A percentile compares a stretch with the other conserved stretches of the same genome.
Evolutionary conservation across 257 asterid genomes (phyloP).

Genomic region (Penstemon newberryi): DNA sequence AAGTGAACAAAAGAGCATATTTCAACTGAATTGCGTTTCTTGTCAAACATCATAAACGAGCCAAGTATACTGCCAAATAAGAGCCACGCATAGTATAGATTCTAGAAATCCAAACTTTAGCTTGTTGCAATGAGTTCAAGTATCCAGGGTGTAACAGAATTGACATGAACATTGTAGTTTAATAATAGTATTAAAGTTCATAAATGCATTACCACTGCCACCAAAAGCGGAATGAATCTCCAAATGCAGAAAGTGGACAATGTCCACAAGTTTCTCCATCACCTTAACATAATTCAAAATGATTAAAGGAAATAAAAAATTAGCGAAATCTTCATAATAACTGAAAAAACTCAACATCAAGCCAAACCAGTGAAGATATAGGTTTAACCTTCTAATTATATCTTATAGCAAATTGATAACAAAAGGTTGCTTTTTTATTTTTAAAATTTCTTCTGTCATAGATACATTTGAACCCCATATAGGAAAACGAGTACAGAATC

Average conservation of each 20-base stretch:
- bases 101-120: too few species aligned
- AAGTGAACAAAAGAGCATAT: too few species aligned
- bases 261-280: slow-evolving; percentile 91
- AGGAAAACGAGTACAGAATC: slow-evolving; percentile 22
- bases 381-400: not conserved
- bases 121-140: too few species aligned
- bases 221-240: slow-evolving; percentile 79
- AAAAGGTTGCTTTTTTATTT: too few species aligned
- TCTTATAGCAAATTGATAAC: not conserved
- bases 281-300: slow-evolving; percentile 51
- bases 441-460: not conserved
- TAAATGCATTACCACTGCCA: slow-evolving; percentile 55
- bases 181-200: slow-evolving; percentile 10
- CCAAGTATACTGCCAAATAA: too few species aligned
- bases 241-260: slow-evolving; percentile 78
- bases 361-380: not conserved
- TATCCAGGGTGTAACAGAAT: too few species aligned
- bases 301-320: not conserved
- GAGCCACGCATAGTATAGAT: too few species aligned
- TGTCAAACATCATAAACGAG: too few species aligned
- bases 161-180: not conserved
- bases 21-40: too few species aligned
- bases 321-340: slow-evolving; percentile 2
- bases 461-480: not conserved
- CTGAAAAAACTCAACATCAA: not conserved